Conservation (phyloP, 1,284 basidiomycete genomes). For the Sanghuangporus baumii region DNA sequence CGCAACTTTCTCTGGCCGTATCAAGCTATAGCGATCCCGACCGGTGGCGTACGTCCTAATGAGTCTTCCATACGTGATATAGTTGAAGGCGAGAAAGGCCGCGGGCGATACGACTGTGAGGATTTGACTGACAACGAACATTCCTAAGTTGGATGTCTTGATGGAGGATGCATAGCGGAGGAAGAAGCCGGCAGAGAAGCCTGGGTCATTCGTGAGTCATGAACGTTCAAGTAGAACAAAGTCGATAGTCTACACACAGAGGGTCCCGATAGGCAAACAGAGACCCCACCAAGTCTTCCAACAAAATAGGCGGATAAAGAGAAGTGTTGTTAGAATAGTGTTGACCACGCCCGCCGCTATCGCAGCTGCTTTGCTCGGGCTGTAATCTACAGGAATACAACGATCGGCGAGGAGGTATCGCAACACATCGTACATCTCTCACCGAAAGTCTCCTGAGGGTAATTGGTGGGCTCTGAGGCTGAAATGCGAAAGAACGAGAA, state of each 20-base stretch:
- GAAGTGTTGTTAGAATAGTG: not conserved
- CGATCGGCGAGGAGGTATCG: not conserved
- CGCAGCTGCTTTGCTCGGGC: conserved; percentile 5
- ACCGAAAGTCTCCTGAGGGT: not conserved
- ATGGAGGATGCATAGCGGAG: not conserved
- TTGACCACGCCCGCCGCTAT: not conserved
- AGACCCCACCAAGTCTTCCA: conserved; percentile 18
- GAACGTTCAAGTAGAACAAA: too few species aligned
- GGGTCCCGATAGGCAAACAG: conserved; percentile 16
- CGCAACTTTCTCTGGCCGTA: not conserved
- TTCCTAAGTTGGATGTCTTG: not conserved
- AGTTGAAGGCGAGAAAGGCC: conserved; percentile 16
- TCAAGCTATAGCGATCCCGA: not conserved
- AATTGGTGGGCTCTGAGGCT: not conserved
- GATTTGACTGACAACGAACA: conserved; percentile 6
- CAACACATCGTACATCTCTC: not conserved
- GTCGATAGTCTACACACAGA: not conserved
- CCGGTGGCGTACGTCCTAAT: not conserved
- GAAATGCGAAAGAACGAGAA: not conserved
- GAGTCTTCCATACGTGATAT: conserved; percentile 14
- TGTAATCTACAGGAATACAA: not conserved
- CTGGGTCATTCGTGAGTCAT: not conserved
- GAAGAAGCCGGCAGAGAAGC: conserved; percentile 1
- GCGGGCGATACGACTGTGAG: conserved; percentile 12
- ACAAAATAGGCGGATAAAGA: conserved; percentile 6